phyloP scores from a whole-genome alignment of 1,284 basidiomycete genomes.

The Wallemia ichthyophaga region DNA sequence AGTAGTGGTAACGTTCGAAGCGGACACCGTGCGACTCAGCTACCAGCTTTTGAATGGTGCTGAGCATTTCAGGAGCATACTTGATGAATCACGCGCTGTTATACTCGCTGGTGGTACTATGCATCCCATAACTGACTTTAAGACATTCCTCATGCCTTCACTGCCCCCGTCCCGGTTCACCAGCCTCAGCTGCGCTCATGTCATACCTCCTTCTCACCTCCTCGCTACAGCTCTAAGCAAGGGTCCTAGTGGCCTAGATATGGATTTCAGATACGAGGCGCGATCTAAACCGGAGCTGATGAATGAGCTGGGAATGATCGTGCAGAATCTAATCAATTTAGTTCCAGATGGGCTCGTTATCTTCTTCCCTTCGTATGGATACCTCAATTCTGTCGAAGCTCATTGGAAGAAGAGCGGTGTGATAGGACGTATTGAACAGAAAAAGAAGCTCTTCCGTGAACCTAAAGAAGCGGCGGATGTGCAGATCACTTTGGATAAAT shows the following conservation, averaged over 20 bases:
- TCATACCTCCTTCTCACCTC: slow-evolving; percentile 28
- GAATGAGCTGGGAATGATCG: slow-evolving; percentile 49
- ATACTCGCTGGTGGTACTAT: slow-evolving; percentile 87
- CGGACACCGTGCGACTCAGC: slow-evolving; percentile 29
- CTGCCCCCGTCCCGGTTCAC: slow-evolving; percentile 31
- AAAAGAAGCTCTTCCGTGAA: slow-evolving; percentile 75
- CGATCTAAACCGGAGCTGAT: slow-evolving; percentile 18
- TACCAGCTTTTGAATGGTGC: slow-evolving; percentile 88
- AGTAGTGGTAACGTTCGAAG: slow-evolving; percentile 14
- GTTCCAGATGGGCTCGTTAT: slow-evolving; percentile 70
- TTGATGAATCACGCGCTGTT: slow-evolving; percentile 47
- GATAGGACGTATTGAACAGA: slow-evolving; percentile 29
- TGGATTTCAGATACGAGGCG: background rate
- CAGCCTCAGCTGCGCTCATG: slow-evolving; percentile 72
- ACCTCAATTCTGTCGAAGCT: slow-evolving; percentile 34
- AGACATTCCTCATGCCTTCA: slow-evolving; percentile 46
- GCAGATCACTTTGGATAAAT: slow-evolving; percentile 19
- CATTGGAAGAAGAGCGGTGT: slow-evolving; percentile 35
- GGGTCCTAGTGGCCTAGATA: background rate
- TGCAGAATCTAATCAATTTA: slow-evolving; percentile 45
- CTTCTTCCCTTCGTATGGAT: slow-evolving; percentile 76
- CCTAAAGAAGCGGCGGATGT: slow-evolving; percentile 47
- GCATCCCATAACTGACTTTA: slow-evolving; percentile 75
- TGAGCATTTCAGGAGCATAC: slow-evolving; percentile 51
- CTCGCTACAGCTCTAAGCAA: background rate